Evolutionary conservation across 2,329 filamentous ascomycete genomes (phyloP), one percentile per base, ranked within the genome.

Genomic region (Xenoacremonium recifei): DNA sequence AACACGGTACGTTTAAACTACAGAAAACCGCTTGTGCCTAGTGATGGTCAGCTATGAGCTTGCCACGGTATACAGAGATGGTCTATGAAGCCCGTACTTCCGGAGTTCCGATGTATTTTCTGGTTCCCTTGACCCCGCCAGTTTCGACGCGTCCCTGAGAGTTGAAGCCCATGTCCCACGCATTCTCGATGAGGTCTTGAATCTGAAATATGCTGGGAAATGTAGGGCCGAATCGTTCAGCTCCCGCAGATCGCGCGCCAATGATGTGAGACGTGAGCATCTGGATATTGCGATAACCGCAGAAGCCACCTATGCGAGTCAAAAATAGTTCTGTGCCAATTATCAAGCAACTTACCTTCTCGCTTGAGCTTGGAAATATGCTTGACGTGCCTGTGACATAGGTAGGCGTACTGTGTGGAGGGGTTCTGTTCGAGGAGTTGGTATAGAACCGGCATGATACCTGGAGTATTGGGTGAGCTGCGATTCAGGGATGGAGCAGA

Each of bases 51-150:
- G 43, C 30, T 16, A 4, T 12, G 12, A 17, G n/a, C n/a, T n/a
- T n/a, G n/a, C n/a, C n/a, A n/a, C n/a, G n/a, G n/a, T n/a, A n/a
- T n/a, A n/a, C n/a, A n/a, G n/a, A n/a, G n/a, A n/a, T n/a, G n/a
- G n/a, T n/a, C 19, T 33, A 12, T 13, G n/a, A 18, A 11, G 6
- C 17, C n/a, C 61, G 52, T 70, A 88, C 87, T 73, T 97, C 92
- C 7, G 89, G 84, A 2, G 92, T 96, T 13, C 92, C 92, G 54
- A 97, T 97, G 60, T 93, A 97, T 64, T 96, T 97, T 46, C 93
- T 80, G 0, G 91, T 96, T n/a, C 84, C 84, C 49, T 73, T 80
- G 49, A 97, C 87, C 1, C 90, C 89, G 3, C 92, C 92, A 1
- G 91, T 96, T 65, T 97, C 89, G 3, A 80, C 60, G 23, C 88